Conservation (phyloP, 2,329 filamentous ascomycete species). For the Trichoderma pleuroti region DNA sequence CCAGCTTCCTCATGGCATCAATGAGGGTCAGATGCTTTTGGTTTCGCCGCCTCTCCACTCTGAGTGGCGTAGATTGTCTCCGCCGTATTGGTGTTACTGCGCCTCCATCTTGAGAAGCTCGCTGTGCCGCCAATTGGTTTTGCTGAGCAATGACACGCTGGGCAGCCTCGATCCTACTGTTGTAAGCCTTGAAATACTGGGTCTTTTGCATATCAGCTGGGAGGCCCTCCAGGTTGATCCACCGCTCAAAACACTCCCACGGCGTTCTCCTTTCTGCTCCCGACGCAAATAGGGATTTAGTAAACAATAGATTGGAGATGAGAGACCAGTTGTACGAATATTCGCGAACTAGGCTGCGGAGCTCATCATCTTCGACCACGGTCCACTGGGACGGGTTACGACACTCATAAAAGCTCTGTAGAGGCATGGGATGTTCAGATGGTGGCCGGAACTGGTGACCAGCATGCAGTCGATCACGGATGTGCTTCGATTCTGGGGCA, state of each 20-base stretch:
- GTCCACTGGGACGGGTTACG: conserved; percentile 90
- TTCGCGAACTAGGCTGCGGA: conserved; percentile 79
- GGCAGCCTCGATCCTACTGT: conserved; percentile 56
- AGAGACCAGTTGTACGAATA: conserved; percentile 98
- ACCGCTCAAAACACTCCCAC: conserved; percentile 98
- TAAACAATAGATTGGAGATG: conserved; percentile 75
- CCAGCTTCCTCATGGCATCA: conserved; percentile 91
- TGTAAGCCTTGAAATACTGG: conserved; percentile 81
- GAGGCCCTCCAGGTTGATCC: conserved; percentile 86
- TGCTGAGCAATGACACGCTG: conserved; percentile 53
- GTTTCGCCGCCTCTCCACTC: conserved; percentile 82
- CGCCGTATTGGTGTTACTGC: conserved; percentile 48
- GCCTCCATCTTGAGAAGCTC: conserved; percentile 43
- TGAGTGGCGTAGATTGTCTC: conserved; percentile 72
- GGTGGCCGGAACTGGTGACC: conserved; percentile 92
- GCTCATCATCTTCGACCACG: conserved; percentile 81
- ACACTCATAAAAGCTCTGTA: conserved; percentile 84
- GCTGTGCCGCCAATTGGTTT: conserved; percentile 49
- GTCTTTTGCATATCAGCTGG: conserved; percentile 93
- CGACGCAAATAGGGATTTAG: conserved; percentile 74
- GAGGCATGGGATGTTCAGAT: conserved; percentile 86
- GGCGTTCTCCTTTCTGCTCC: conserved; percentile 86
- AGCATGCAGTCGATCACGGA: conserved; percentile 84
- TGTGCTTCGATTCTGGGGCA: conserved; percentile 80
- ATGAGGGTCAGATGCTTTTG: conserved; percentile 85